These are phyloP conservation scores for Aspergillus fumigatus DNA, from an alignment of 2,329 filamentous ascomycete species.

Conservation along the genomic window DNA sequence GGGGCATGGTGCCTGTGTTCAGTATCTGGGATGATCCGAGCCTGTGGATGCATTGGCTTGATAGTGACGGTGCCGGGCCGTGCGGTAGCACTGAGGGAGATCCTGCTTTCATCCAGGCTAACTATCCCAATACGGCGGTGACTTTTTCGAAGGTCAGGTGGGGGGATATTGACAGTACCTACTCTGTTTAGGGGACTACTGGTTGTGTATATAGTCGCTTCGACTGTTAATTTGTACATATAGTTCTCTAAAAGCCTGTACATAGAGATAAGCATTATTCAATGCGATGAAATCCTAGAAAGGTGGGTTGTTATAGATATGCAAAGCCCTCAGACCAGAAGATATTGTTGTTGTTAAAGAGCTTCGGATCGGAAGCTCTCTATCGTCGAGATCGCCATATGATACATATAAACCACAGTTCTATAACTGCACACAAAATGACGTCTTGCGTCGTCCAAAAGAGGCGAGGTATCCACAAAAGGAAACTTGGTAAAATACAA, in stretches of 20 bases:
- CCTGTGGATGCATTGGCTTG: conserved; percentile 56
- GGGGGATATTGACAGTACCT: conserved; percentile 58
- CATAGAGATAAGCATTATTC: neutral
- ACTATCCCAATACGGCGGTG: conserved; percentile 48
- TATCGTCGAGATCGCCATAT: neutral
- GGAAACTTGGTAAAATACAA: neutral
- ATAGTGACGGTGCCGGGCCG: conserved; percentile 49
- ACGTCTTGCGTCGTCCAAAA: neutral
- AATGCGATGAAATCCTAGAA: neutral
- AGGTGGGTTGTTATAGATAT: neutral
- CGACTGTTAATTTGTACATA: neutral
- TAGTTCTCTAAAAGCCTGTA: neutral
- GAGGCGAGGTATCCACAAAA: neutral
- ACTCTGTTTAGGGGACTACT: neutral
- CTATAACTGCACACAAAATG: neutral
- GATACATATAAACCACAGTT: neutral
- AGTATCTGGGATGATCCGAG: conserved; percentile 53
- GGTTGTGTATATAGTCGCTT: neutral
- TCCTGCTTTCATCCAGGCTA: conserved; percentile 45
- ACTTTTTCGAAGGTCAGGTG: conserved; percentile 55
- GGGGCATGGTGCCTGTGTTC: conserved; percentile 60
- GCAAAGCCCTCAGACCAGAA: neutral
- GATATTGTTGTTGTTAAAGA: neutral
- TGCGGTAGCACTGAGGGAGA: conserved; percentile 52
- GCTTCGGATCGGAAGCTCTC: neutral